Percentiles rank a stretch among this genome's conserved stretches.
These are phyloP conservation scores for Monosporozyma aerobia DNA, from an alignment of 805 yeast genomes.

Conservation along the genomic window DNA sequence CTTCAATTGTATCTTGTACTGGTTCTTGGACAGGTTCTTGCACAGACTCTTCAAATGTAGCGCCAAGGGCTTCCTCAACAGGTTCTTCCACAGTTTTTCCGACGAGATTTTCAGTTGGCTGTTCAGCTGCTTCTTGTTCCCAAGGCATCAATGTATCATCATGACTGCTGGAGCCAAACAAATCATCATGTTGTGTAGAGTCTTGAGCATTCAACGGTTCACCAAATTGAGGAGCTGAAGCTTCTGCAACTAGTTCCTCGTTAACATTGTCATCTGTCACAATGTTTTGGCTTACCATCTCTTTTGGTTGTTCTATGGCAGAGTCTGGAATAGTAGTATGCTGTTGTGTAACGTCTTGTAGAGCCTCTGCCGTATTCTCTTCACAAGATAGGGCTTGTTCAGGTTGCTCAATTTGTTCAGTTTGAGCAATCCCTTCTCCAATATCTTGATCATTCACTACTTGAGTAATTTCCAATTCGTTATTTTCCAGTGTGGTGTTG, in stretches of 20 bases:
- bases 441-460: background rate
- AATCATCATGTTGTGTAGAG: background rate
- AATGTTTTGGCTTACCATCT: background rate
- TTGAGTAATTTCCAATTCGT: background rate
- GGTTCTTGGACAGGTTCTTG: background rate
- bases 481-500: background rate
- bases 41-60: background rate
- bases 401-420: background rate
- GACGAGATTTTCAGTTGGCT: background rate
- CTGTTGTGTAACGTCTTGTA: background rate
- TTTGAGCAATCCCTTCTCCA: background rate
- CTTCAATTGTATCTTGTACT: too few species aligned
- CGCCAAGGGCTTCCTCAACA: background rate
- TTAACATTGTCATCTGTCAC: background rate
- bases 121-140: constrained; percentile 4
- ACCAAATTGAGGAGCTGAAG: background rate
- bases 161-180: background rate
- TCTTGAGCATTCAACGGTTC: background rate
- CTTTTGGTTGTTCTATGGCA: background rate
- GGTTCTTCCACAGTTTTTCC: background rate
- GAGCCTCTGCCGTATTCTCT: background rate
- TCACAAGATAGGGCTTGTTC: background rate
- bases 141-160: constrained; percentile 12
- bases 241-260: too few species aligned
- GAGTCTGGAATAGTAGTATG: background rate